Evolutionary conservation across 768 basidiomycete genomes (phyloP), one percentile per base, ranked within the genome.

Genomic region (Suillus alpinus): DNA sequence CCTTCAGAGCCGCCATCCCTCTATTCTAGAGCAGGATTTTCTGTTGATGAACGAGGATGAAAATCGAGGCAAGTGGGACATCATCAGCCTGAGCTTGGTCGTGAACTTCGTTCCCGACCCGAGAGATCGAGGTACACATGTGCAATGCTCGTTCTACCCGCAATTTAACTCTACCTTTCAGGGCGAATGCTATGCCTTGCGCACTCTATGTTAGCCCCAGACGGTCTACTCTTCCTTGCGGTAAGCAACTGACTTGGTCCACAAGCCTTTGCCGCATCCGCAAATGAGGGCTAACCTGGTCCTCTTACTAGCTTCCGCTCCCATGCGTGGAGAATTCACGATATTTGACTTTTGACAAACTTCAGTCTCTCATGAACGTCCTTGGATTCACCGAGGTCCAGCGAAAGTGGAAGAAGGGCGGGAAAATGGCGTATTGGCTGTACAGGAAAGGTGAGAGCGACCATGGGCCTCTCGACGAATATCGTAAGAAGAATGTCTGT

Each of bases 361-460:
- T 95, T 7, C 73, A 73, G 26, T 69, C 70, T 3, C 74, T 93
- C 46, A 87, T 93, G 87, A 59, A 68, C 0, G 67, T 74, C 6
- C 69, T 93, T 6, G 92, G 92, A 0, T 95, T 94, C 68, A 68
- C 64, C 0, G 76, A 86, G 67, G 69, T 89, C 23, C 79, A 82
- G 59, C 80, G 79, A 49, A 80, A 81, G 63, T 91, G 87, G 86
- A 86, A 80, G 67, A 68, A 73, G 26, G 84, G 84, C 14, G 89
- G 93, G 5, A 96, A 92, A 74, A 94, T 96, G 83, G 87, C 80
- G 3, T 97, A 96, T 71, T 92, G 89, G 86, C 77, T 97, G 9
- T 94, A 84, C 69, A 81, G 74, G n/a, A 91, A 86, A 71, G 53
- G 23, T 1, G 40, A 29, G 20, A 3, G 34, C 41, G 55, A 40